Evolutionary conservation across 768 basidiomycete genomes (phyloP).

Genomic region (Boletellus ananas): DNA sequence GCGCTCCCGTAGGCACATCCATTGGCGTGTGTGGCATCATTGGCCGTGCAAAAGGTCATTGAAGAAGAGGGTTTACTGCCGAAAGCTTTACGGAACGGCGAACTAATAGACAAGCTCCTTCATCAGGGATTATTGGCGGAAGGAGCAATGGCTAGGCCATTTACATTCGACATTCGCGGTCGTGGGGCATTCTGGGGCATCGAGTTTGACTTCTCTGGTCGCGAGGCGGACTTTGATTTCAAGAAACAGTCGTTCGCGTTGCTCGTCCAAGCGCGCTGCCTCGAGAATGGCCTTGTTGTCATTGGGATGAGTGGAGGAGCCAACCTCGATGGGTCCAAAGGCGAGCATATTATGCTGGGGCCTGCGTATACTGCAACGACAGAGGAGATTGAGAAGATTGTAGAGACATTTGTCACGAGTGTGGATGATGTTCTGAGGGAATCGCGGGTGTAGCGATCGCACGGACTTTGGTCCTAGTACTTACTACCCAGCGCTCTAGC

Average conservation of each 20-base stretch:
- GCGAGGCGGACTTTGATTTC: slow-evolving; percentile 46
- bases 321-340: slow-evolving; percentile 64
- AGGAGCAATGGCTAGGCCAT: slow-evolving; percentile 57
- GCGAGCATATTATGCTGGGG: slow-evolving; percentile 69
- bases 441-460: slow-evolving; percentile 12
- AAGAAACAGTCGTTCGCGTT: slow-evolving; percentile 57
- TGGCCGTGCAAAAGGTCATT: slow-evolving; percentile 79
- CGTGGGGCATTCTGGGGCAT: slow-evolving; percentile 81
- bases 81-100: slow-evolving; percentile 57
- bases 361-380: slow-evolving; percentile 78
- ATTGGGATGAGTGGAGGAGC: slow-evolving; percentile 76
- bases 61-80: slow-evolving; percentile 64
- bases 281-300: slow-evolving; percentile 63
- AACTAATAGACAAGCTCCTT: slow-evolving; percentile 56
- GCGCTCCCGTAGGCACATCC: slow-evolving; percentile 55
- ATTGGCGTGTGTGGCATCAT: slow-evolving; percentile 69
- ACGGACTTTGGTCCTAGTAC: neutral
- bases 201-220: slow-evolving; percentile 67
- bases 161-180: slow-evolving; percentile 77
- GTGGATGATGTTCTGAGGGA: slow-evolving; percentile 60
- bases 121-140: slow-evolving; percentile 50
- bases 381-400: slow-evolving; percentile 67
- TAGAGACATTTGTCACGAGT: slow-evolving; percentile 58
- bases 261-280: slow-evolving; percentile 63
- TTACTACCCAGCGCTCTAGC: slow-evolving; percentile 2